Percentiles rank a stretch among this genome's conserved stretches.
Conservation (phyloP, 2,329 filamentous ascomycete genomes). For the Podosphaera fusca region DNA sequence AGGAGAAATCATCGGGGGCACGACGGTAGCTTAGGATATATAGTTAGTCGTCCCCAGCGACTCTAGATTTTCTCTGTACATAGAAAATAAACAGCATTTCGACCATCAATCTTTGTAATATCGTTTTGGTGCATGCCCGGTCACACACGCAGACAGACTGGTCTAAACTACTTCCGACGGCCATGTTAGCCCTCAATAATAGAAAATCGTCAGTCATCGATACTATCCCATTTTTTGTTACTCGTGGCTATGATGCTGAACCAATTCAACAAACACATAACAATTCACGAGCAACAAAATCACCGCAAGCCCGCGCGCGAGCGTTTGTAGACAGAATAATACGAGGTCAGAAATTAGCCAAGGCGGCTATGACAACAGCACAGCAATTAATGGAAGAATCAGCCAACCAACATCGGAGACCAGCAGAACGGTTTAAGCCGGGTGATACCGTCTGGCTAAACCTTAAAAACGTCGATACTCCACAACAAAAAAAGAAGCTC, state of each 20-base stretch:
- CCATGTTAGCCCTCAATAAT: background rate
- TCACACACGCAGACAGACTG: conserved; percentile 1
- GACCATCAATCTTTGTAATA: too few species aligned
- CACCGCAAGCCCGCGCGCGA: background rate
- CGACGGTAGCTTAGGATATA: too few species aligned
- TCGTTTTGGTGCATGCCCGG: too few species aligned
- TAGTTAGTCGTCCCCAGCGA: too few species aligned
- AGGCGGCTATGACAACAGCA: background rate
- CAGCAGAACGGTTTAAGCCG: background rate
- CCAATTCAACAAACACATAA: background rate
- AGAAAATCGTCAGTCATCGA: background rate
- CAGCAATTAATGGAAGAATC: background rate
- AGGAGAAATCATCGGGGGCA: too few species aligned
- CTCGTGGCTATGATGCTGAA: background rate
- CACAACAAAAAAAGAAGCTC: background rate
- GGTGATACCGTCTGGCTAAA: background rate
- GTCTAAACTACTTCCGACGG: conserved; percentile 1
- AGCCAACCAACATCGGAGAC: background rate
- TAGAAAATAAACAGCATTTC: too few species aligned
- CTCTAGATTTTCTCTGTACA: too few species aligned
- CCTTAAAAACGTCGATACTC: conserved; percentile 1
- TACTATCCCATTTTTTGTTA: conserved; percentile 1
- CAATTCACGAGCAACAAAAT: background rate
- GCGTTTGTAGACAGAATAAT: background rate
- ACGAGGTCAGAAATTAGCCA: background rate